These are phyloP conservation scores for Scorias spongiosa DNA, from an alignment of 2,329 filamentous ascomycete genomes.

Conservation along the genomic window DNA sequence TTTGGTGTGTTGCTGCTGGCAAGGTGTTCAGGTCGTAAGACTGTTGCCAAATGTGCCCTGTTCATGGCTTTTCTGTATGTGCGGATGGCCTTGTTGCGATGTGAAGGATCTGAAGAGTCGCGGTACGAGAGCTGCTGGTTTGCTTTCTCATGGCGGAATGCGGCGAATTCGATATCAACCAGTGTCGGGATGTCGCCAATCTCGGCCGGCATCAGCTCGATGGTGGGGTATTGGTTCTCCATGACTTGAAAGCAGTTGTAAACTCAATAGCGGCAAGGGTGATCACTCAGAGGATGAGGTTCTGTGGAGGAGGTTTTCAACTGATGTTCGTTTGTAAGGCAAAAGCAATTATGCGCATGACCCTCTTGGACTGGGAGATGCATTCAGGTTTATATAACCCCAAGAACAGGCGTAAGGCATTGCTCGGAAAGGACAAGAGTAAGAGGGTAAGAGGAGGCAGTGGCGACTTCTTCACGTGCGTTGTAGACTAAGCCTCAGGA, in stretches of 20 bases:
- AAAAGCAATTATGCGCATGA: neutral
- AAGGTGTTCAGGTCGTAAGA: too few relatives aligned
- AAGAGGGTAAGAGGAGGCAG: too few relatives aligned
- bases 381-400: too few relatives aligned
- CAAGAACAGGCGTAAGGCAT: too few relatives aligned
- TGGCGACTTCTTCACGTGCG: too few relatives aligned
- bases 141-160: conserved; percentile 17
- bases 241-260: conserved; percentile 6
- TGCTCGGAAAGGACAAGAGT: too few relatives aligned
- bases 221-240: neutral
- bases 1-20: too few relatives aligned
- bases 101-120: conserved; percentile 12
- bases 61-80: conserved; percentile 7
- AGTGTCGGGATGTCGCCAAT: conserved; percentile 14
- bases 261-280: conserved; percentile 1
- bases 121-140: conserved; percentile 20
- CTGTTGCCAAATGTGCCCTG: too few relatives aligned
- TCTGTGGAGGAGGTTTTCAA: too few relatives aligned
- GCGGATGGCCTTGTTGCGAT: conserved; percentile 13
- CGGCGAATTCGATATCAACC: conserved; percentile 29
- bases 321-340: too few relatives aligned
- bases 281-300: too few relatives aligned
- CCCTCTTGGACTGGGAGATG: neutral
- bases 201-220: neutral
- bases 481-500: too few relatives aligned